Percentiles rank a stretch among this genome's conserved stretches.
Conservation (phyloP, 495 filamentous ascomycete genomes). For the Friedmanniomyces simplex region DNA sequence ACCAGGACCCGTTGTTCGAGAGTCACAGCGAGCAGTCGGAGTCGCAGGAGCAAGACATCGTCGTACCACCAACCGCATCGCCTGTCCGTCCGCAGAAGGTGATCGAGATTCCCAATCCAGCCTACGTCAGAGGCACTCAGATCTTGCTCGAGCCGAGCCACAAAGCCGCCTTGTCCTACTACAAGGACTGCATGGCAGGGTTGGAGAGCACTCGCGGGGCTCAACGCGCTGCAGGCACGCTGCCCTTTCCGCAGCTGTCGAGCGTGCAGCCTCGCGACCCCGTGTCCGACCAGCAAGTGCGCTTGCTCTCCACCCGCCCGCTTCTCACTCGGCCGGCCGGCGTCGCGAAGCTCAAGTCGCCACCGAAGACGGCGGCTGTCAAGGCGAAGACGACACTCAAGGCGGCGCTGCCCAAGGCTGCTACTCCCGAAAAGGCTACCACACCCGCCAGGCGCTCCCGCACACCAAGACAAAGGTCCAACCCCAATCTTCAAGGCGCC, state of each 20-base stretch:
- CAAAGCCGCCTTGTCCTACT: slow-evolving; percentile 1
- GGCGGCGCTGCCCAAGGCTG: background rate
- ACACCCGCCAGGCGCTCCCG: background rate
- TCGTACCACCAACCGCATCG: background rate
- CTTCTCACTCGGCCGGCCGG: background rate
- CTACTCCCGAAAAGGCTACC: background rate
- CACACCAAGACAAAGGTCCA: slow-evolving; percentile 5
- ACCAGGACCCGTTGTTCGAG: slow-evolving; percentile 1
- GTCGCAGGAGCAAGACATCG: background rate
- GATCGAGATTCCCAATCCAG: background rate
- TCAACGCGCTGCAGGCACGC: background rate
- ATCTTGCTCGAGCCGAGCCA: background rate
- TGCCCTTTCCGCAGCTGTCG: background rate
- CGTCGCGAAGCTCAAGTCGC: slow-evolving; percentile 2
- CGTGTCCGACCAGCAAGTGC: background rate
- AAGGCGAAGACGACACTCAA: no score
- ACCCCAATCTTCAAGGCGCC: background rate
- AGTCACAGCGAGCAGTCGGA: background rate
- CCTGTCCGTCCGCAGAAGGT: background rate
- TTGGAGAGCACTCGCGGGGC: background rate
- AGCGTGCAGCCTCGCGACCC: background rate
- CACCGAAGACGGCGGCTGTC: background rate
- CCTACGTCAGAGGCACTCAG: background rate
- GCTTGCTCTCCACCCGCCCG: background rate
- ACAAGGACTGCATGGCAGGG: background rate